Conservation (phyloP, 2,329 filamentous ascomycete species). For the Sporothrix globosa region DNA sequence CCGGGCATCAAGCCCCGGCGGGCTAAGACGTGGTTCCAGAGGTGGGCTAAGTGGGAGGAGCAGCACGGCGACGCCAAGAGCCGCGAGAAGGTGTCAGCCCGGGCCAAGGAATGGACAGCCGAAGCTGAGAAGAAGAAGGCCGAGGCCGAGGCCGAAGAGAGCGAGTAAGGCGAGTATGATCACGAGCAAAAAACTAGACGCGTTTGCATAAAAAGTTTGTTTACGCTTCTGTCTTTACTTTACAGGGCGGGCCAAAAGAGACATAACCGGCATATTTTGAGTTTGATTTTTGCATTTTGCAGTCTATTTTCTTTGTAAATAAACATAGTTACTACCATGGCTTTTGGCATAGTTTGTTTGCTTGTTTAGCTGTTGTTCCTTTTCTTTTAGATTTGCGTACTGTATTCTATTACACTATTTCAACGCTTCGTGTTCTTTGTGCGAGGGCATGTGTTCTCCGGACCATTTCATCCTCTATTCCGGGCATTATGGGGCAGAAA, state of each 20-base stretch:
- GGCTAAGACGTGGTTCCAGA: conserved; percentile 85
- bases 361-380: not conserved
- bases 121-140: conserved; percentile 48
- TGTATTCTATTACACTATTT: not conserved
- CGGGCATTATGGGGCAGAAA: not conserved
- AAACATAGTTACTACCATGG: not conserved
- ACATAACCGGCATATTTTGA: not conserved
- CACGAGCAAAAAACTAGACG: not conserved
- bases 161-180: conserved; percentile 32
- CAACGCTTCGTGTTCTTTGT: not conserved
- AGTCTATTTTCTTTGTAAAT: conserved; percentile 13
- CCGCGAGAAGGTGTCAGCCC: conserved; percentile 69
- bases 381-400: conserved; percentile 11
- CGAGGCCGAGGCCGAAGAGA: conserved; percentile 38
- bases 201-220: conserved; percentile 11
- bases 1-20: conserved; percentile 78
- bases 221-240: not conserved
- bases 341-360: conserved; percentile 14
- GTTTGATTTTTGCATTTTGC: conserved; percentile 16
- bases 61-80: conserved; percentile 70
- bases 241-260: not conserved
- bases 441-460: not conserved
- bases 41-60: conserved; percentile 89
- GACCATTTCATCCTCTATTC: conserved; percentile 3
- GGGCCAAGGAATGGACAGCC: conserved; percentile 72